A percentile compares a stretch with the other conserved stretches of the same genome.
phyloP scores from a whole-genome alignment of 208 protist species.

The Trypanosoma caninum region DNA sequence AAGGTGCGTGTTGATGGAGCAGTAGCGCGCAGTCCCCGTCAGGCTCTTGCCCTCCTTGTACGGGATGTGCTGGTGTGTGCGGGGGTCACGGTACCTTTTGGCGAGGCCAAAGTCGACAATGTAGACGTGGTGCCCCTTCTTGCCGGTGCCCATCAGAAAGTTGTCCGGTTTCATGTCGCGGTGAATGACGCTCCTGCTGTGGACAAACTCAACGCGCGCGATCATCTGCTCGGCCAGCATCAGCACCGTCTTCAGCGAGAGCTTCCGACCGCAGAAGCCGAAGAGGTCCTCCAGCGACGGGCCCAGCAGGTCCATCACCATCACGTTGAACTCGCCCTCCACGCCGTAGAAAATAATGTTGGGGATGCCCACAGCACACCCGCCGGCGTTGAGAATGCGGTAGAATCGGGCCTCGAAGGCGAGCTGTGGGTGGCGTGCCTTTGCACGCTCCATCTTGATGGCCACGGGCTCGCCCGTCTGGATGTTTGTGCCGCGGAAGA shows the following conservation, averaged over 20 bases:
- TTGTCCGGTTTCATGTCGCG: constrained; percentile 96
- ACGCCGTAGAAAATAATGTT: constrained; percentile 86
- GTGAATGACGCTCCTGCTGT: constrained; percentile 92
- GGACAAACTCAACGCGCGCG: constrained; percentile 88
- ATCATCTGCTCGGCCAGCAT: constrained; percentile 94
- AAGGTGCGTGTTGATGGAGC: constrained; percentile 99
- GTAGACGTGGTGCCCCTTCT: constrained; percentile 92
- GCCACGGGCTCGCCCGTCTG: constrained; percentile 87
- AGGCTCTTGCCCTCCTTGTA: constrained; percentile 99
- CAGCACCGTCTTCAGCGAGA: constrained; percentile 91
- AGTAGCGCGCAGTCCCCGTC: constrained; percentile 99
- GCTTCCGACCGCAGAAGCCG: constrained; percentile 79
- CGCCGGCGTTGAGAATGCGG: constrained; percentile 76
- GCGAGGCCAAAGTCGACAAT: constrained; percentile 99
- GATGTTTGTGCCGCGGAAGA: constrained; percentile 91
- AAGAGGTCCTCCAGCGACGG: constrained; percentile 92
- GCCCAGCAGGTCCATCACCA: constrained; percentile 94
- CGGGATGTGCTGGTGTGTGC: constrained; percentile 98
- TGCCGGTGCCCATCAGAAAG: constrained; percentile 91
- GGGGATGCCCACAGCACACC: constrained; percentile 83
- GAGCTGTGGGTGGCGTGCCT: constrained; percentile 91
- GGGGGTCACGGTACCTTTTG: constrained; percentile 98
- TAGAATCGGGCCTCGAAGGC: constrained; percentile 90
- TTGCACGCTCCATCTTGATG: constrained; percentile 90
- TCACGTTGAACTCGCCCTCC: constrained; percentile 91